phyloP scores from a whole-genome alignment of 164 flowering plant genomes.

The Berberis thunbergii region DNA sequence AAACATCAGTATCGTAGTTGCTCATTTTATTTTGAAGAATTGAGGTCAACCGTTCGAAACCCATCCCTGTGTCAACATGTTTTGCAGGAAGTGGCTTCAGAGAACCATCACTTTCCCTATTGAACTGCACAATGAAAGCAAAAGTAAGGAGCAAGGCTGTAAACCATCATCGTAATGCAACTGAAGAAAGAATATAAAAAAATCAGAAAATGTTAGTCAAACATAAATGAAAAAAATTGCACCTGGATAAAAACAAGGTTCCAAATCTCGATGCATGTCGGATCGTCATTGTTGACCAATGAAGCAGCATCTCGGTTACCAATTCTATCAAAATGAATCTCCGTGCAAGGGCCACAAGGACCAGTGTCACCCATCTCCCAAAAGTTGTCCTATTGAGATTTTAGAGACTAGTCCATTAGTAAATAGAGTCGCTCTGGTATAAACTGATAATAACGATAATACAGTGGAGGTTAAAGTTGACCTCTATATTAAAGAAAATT shows the following conservation, averaged over 20 bases:
- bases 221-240: background rate
- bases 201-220: too few species aligned
- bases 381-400: slow-evolving; percentile 64
- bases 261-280: slow-evolving; percentile 98
- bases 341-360: slow-evolving; percentile 98
- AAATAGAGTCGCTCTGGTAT: too few species aligned
- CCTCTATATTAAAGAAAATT: too few species aligned
- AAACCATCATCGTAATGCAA: background rate
- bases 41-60: slow-evolving; percentile 93
- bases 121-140: slow-evolving; percentile 45
- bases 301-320: slow-evolving; percentile 79
- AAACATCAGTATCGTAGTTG: slow-evolving; percentile 97
- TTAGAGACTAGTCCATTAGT: background rate
- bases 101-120: slow-evolving; percentile 88
- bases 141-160: background rate
- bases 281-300: slow-evolving; percentile 91
- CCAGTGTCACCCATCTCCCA: slow-evolving; percentile 99
- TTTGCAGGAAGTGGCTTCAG: slow-evolving; percentile 88
- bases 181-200: background rate
- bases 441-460: too few species aligned
- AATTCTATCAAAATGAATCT: slow-evolving; percentile 90
- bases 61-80: slow-evolving; percentile 99
- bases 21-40: slow-evolving; percentile 93
- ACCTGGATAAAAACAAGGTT: slow-evolving; percentile 98
- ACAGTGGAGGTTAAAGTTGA: too few species aligned